phyloP scores from a whole-genome alignment of 805 yeast genomes.

The Suhomyces vadensis region DNA sequence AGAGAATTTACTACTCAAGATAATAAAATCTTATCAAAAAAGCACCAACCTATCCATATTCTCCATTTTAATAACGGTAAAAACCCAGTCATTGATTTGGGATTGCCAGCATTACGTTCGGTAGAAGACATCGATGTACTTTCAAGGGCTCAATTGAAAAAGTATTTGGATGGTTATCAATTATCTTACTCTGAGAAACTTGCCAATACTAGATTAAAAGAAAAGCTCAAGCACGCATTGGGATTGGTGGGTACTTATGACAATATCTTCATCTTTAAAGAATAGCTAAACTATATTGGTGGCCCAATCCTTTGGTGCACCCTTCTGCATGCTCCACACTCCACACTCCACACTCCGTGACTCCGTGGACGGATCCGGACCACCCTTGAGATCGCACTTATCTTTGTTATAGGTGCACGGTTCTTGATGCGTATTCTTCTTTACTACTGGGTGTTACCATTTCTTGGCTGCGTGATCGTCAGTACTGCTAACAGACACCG shows the following conservation, averaged over 20 bases:
- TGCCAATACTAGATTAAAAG: slow-evolving; percentile 6
- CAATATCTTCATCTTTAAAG: slow-evolving; percentile 6
- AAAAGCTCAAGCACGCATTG: slow-evolving; percentile 8
- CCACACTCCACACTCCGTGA: no score
- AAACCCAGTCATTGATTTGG: slow-evolving; percentile 6
- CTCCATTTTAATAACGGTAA: slow-evolving; percentile 5
- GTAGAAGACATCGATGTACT: slow-evolving; percentile 8
- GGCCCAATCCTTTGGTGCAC: no score
- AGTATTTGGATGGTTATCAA: slow-evolving; percentile 7
- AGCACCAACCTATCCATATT: slow-evolving; percentile 1
- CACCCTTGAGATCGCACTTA: no score
- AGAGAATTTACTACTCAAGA: slow-evolving; percentile 2
- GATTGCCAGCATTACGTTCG: slow-evolving; percentile 4
- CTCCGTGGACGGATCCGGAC: no score
- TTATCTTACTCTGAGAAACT: slow-evolving; percentile 5
- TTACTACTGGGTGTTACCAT: no score
- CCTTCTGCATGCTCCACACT: no score
- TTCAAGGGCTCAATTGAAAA: slow-evolving; percentile 4
- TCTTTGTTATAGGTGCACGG: no score
- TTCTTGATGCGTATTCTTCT: no score
- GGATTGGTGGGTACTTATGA: slow-evolving; percentile 8
- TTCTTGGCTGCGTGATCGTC: no score
- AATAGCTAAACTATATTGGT: neutral
- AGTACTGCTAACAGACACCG: no score
- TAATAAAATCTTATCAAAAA: slow-evolving; percentile 4